phyloP scores from a whole-genome alignment of 2,329 filamentous ascomycete species.

The Falciphora oryzae region DNA sequence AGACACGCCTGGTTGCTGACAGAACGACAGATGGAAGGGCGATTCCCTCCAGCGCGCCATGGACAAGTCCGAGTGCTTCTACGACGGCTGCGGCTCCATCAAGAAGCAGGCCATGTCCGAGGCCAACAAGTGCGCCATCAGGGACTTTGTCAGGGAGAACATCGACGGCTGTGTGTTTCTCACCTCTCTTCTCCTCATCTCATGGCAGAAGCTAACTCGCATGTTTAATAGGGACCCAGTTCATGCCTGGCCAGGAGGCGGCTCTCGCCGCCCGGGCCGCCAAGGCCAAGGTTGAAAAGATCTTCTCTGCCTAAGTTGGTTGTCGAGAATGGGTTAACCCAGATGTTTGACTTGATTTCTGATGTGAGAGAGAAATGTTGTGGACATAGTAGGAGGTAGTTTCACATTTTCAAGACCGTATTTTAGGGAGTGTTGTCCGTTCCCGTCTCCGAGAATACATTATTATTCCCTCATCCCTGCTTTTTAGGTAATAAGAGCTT shows the following conservation, averaged over 20 bases:
- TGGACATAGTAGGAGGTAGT: too few species aligned
- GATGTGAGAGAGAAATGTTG: too few species aligned
- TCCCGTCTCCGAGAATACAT: too few species aligned
- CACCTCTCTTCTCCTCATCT: neutral
- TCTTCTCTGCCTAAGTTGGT: too few species aligned
- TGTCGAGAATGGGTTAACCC: too few species aligned
- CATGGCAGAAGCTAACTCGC: neutral
- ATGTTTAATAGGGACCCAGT: neutral
- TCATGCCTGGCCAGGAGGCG: neutral
- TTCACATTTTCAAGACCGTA: too few species aligned
- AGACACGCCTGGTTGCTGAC: constrained; percentile 15
- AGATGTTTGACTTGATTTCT: too few species aligned
- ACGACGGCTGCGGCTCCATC: constrained; percentile 28
- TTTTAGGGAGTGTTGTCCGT: too few species aligned
- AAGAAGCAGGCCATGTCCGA: constrained; percentile 25
- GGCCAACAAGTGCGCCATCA: constrained; percentile 26
- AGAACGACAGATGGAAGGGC: constrained; percentile 22
- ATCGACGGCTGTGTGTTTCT: constrained; percentile 26
- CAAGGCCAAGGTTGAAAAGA: neutral
- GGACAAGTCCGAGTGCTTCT: constrained; percentile 36
- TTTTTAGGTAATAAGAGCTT: too few species aligned
- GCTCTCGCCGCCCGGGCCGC: neutral
- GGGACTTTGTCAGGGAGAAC: constrained; percentile 24
- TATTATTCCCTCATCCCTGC: too few species aligned
- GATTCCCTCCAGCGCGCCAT: constrained; percentile 25